Base-by-base conservation (phyloP, 352 stramenopile species). In the Blastocystis sp. region DNA sequence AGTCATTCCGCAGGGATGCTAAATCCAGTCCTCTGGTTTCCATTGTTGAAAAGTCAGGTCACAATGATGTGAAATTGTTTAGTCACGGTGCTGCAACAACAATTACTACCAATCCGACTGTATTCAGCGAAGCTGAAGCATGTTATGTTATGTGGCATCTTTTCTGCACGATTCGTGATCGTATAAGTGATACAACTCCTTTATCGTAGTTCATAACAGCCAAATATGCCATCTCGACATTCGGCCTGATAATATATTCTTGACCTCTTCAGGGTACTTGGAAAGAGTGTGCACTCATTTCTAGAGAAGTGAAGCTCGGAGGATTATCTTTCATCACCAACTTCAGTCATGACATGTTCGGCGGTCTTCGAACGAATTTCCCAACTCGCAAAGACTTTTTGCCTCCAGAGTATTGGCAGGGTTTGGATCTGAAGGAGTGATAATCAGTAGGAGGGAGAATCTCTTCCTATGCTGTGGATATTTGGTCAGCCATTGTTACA, bases 381-480 rank as follows among this genome's bases (percentile, higher is more conserved):
- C 71, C 71, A 19, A 56, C 51, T n/a, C 49, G 51, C 37, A 83
- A 83, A 54, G 71, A 83, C 14, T 83, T 83, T n/a, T 35, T 83
- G 11, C 54, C 58, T 12, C 71, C 71, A 4, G 71, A 83, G 29
- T 83, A 83, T 56, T 83, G 71, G 71, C 71, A 83, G 21, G 71
- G 71, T 32, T 46, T 46, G 27, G 12, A 14, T 12, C 6, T 61
- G 6, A n/a, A 32, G 54, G 6, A 32, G 19, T 32, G 19, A 3
- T 61, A 5, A 32, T 61, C 3, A n/a, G 2, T 32, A 61, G 54
- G 54, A 32, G 46, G 43, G 2, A 29, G 24, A 6, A 54, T 83
- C 24, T 83, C 71, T 24, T 83, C 46, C 27, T 83, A 66, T 43
- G 71, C 71, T 9, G 71, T 54, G 1, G 71, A 83, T 67, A 83